Conservation (phyloP, 169 alveolate genomes). For the Cryptosporidium meleagridis region DNA sequence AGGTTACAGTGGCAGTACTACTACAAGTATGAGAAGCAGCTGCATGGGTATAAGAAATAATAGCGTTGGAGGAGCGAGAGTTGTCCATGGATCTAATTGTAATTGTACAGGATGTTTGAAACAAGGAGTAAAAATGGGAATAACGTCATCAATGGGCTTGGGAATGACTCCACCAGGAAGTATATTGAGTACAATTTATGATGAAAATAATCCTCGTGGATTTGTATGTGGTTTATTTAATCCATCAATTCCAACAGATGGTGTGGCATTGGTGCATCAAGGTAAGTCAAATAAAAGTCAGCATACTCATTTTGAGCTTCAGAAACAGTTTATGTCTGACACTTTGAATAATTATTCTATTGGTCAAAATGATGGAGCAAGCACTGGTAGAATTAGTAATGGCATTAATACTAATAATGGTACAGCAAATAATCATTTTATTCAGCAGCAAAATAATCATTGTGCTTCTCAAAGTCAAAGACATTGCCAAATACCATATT, state of each 20-base stretch:
- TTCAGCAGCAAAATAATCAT: not conserved
- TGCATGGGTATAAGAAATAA: not conserved
- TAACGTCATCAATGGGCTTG: not conserved
- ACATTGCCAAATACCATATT: not conserved
- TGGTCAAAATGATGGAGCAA: not conserved
- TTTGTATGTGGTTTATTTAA: constrained; percentile 71
- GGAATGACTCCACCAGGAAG: not conserved
- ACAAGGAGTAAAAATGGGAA: not conserved
- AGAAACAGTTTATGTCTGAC: not conserved
- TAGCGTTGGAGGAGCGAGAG: not conserved
- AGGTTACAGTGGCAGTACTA: constrained; percentile 1
- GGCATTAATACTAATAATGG: not conserved
- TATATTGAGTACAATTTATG: constrained; percentile 20
- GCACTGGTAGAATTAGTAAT: not conserved
- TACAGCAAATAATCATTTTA: not conserved
- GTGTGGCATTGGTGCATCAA: constrained; percentile 23
- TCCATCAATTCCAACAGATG: constrained; percentile 74
- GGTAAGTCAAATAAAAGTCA: not conserved
- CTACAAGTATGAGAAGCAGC: not conserved
- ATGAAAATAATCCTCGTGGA: constrained; percentile 53
- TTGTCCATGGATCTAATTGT: not conserved
- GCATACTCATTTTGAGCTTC: constrained; percentile 1
- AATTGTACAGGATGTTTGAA: not conserved
- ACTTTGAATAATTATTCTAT: not conserved
- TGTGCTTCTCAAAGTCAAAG: not conserved